These are phyloP conservation scores for Pyricularia grisea DNA, from an alignment of 2,329 filamentous ascomycete genomes.

Conservation along the genomic window DNA sequence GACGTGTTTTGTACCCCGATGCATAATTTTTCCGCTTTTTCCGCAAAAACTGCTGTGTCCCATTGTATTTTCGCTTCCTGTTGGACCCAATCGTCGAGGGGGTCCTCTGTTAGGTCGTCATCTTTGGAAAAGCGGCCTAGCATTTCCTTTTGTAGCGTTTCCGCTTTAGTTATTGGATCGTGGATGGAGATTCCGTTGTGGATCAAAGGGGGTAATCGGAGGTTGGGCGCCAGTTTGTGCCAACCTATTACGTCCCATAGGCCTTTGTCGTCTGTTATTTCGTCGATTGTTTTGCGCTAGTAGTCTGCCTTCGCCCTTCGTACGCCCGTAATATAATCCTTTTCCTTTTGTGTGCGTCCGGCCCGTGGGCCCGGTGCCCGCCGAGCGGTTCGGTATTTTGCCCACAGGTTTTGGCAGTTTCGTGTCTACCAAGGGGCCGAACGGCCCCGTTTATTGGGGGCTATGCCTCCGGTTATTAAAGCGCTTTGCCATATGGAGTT, in stretches of 20 bases:
- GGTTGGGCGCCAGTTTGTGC: not conserved
- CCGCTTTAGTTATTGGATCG: not conserved
- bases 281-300: not conserved
- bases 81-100: not conserved
- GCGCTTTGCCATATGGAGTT: not conserved
- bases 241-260: not conserved
- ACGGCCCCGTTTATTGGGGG: not conserved
- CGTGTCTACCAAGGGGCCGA: not conserved
- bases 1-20: slow-evolving; percentile 1
- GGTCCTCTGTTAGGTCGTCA: not conserved
- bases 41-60: not conserved
- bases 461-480: not conserved
- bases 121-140: slow-evolving; percentile 2
- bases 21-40: not conserved
- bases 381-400: not conserved
- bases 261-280: not conserved
- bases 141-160: not conserved
- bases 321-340: not conserved
- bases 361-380: not conserved
- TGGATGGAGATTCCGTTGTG: not conserved
- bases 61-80: not conserved
- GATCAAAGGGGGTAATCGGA: not conserved
- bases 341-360: not conserved
- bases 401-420: not conserved
- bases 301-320: not conserved